Conservation (phyloP, 441 rosid genomes). For the Populus hybrid region DNA sequence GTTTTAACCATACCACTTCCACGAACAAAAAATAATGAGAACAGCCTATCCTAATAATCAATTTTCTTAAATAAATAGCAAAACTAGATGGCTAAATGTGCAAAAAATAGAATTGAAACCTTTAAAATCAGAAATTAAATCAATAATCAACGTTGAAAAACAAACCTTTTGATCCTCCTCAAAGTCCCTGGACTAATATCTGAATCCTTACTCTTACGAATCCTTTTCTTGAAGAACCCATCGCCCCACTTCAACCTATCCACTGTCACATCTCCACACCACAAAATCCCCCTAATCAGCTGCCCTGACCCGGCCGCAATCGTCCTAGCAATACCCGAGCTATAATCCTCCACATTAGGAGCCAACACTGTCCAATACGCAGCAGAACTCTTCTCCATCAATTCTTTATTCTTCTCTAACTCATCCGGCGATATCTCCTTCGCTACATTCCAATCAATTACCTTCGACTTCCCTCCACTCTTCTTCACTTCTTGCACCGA, state of each 20-base stretch:
- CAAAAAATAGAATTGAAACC: not conserved
- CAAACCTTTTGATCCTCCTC: constrained; percentile 73
- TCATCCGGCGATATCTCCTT: constrained; percentile 64
- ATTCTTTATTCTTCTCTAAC: constrained; percentile 46
- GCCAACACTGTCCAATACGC: constrained; percentile 95
- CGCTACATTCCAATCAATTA: constrained; percentile 35
- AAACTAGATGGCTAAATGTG: not conserved
- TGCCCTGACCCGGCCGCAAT: constrained; percentile 92
- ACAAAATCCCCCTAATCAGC: constrained; percentile 73
- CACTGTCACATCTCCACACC: constrained; percentile 94
- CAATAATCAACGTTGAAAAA: not conserved
- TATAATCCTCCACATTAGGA: constrained; percentile 92
- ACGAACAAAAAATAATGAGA: too few relatives aligned
- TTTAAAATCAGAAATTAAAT: not conserved
- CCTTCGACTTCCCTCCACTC: constrained; percentile 39
- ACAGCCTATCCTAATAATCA: not conserved
- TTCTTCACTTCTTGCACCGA: constrained; percentile 57
- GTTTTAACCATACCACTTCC: not conserved
- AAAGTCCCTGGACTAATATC: constrained; percentile 65
- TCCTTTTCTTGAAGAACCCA: constrained; percentile 57
- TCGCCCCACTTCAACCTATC: constrained; percentile 74
- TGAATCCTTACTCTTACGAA: constrained; percentile 37
- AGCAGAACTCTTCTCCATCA: constrained; percentile 60
- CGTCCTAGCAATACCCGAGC: constrained; percentile 52
- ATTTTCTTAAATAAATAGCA: not conserved